These are phyloP conservation scores for Vitis rupestris DNA, from an alignment of 164 flowering plant genomes.

Conservation along the genomic window DNA sequence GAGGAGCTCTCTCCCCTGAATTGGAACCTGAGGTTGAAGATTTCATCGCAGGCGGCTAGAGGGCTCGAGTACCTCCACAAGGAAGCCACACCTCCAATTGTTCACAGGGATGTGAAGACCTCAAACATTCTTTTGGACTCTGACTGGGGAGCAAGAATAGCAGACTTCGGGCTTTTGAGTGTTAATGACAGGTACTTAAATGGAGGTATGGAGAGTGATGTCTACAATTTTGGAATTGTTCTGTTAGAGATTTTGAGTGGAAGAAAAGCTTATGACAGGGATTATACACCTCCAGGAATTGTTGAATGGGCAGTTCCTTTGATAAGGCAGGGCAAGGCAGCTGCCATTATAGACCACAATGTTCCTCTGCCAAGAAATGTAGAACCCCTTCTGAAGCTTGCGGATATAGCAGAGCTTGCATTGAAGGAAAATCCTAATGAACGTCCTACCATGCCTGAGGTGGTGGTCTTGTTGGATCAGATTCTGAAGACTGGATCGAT, in stretches of 20 bases:
- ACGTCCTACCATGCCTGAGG: slow-evolving; percentile 66
- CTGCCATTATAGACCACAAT: slow-evolving; percentile 63
- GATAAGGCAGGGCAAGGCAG: slow-evolving; percentile 67
- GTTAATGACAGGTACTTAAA: slow-evolving; percentile 39
- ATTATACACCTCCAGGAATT: slow-evolving; percentile 55
- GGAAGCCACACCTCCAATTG: slow-evolving; percentile 55
- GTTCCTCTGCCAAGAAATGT: slow-evolving; percentile 76
- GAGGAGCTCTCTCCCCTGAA: slow-evolving; percentile 63
- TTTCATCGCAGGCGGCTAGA: slow-evolving; percentile 67
- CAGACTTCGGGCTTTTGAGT: slow-evolving; percentile 64
- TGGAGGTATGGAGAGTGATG: slow-evolving; percentile 49
- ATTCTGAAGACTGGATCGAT: slow-evolving; percentile 54
- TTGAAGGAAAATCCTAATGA: slow-evolving; percentile 54
- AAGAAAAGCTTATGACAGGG: slow-evolving; percentile 72
- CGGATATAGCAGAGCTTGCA: slow-evolving; percentile 73
- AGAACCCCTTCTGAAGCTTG: slow-evolving; percentile 81
- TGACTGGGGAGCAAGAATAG: slow-evolving; percentile 68
- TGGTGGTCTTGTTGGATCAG: slow-evolving; percentile 60
- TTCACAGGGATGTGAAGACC: slow-evolving; percentile 64
- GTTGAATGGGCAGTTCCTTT: slow-evolving; percentile 88
- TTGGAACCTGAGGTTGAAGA: slow-evolving; percentile 66
- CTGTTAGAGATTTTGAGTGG: slow-evolving; percentile 81
- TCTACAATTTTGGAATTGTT: slow-evolving; percentile 75
- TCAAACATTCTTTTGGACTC: slow-evolving; percentile 78
- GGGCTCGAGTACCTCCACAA: slow-evolving; percentile 84